phyloP scores from a whole-genome alignment of 1,139 yeast genomes.

The Yamadazyma mexicana region DNA sequence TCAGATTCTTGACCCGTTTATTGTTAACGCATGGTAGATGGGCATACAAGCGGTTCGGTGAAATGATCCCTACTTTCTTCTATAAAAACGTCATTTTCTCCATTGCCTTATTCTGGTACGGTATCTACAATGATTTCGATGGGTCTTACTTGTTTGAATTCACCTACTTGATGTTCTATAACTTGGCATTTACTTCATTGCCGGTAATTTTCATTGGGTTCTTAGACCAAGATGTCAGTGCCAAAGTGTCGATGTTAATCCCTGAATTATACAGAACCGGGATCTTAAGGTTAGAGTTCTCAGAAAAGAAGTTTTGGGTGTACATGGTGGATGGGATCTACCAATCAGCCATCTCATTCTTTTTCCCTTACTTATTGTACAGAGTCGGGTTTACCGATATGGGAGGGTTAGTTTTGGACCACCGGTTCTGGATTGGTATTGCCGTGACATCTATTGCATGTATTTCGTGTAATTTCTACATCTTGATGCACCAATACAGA shows the following conservation, averaged over 20 bases:
- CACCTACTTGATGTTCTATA: slow-evolving; percentile 89
- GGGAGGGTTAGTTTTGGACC: slow-evolving; percentile 71
- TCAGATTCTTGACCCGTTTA: slow-evolving; percentile 76
- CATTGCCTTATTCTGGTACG: slow-evolving; percentile 89
- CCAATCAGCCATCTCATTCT: slow-evolving; percentile 83
- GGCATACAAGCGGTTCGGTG: slow-evolving; percentile 89
- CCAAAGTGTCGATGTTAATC: slow-evolving; percentile 76
- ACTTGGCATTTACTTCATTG: slow-evolving; percentile 90
- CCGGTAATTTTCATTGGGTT: slow-evolving; percentile 91
- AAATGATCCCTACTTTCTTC: slow-evolving; percentile 92
- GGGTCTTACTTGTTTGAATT: slow-evolving; percentile 91
- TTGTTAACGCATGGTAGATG: slow-evolving; percentile 93
- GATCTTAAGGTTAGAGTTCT: slow-evolving; percentile 80
- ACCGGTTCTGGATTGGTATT: slow-evolving; percentile 84
- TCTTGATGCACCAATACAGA: slow-evolving; percentile 77
- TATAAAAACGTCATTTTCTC: slow-evolving; percentile 91
- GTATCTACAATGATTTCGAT: slow-evolving; percentile 80
- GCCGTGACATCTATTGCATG: slow-evolving; percentile 78
- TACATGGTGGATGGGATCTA: slow-evolving; percentile 87
- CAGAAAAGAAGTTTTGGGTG: slow-evolving; percentile 72
- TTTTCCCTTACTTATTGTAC: slow-evolving; percentile 76
- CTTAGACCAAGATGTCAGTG: slow-evolving; percentile 90
- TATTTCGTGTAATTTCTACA: slow-evolving; percentile 75
- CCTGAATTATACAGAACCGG: slow-evolving; percentile 90
- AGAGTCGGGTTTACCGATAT: slow-evolving; percentile 55